These are phyloP conservation scores for Priceomyces haplophilus DNA, from an alignment of 805 yeast genomes.

Conservation along the genomic window DNA sequence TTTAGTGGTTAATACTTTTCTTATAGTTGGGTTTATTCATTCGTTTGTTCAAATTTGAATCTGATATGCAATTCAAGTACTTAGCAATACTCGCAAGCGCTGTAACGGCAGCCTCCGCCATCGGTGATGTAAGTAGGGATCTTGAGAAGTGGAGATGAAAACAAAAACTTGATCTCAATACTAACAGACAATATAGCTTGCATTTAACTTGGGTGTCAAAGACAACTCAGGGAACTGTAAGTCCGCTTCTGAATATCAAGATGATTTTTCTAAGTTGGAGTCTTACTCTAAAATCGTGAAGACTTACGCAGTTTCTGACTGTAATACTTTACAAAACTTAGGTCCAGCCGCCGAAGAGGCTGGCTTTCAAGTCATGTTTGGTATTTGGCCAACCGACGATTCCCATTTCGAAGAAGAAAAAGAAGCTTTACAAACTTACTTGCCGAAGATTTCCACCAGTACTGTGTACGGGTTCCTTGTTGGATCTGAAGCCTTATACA, in stretches of 20 bases:
- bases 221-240: constrained; percentile 76
- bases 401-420: constrained; percentile 74
- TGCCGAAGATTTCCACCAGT: constrained; percentile 68
- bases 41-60: constrained; percentile 3
- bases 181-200: constrained; percentile 41
- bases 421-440: constrained; percentile 61
- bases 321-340: constrained; percentile 79
- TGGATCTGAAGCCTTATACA: constrained; percentile 94
- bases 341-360: constrained; percentile 84
- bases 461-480: constrained; percentile 78
- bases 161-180: background rate
- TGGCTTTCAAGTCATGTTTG: constrained; percentile 74
- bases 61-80: constrained; percentile 37
- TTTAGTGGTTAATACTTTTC: background rate
- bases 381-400: constrained; percentile 93
- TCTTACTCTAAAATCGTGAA: constrained; percentile 65
- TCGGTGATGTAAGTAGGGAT: constrained; percentile 48
- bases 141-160: no score
- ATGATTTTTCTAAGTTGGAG: constrained; percentile 61
- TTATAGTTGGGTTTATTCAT: constrained; percentile 4
- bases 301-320: constrained; percentile 90
- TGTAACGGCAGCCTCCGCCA: constrained; percentile 50
- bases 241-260: constrained; percentile 61
- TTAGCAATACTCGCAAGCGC: constrained; percentile 48
- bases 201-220: constrained; percentile 84